These are phyloP conservation scores for Ceratonia siliqua DNA, from an alignment of 306 rosid genomes.

Conservation along the genomic window DNA sequence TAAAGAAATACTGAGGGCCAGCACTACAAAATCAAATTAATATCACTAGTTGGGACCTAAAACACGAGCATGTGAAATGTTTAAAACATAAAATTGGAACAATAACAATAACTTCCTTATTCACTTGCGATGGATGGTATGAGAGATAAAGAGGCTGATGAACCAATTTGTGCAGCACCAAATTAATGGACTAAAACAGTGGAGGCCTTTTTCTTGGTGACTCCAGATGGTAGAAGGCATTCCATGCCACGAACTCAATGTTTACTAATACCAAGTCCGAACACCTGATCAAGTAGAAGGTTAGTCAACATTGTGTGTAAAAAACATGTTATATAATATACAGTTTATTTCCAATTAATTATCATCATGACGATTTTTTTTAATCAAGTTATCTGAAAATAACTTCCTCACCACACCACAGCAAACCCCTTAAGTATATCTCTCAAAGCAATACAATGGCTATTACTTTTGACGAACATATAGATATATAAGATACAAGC, in stretches of 20 bases:
- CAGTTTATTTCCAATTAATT: slow-evolving; percentile 15
- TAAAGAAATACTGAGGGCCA: background rate
- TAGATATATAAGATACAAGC: slow-evolving; percentile 85
- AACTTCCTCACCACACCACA: slow-evolving; percentile 57
- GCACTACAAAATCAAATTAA: background rate
- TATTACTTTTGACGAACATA: slow-evolving; percentile 94
- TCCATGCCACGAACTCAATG: background rate
- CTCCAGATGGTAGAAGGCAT: background rate
- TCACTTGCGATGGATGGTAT: background rate
- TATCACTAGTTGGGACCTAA: background rate
- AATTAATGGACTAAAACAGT: background rate
- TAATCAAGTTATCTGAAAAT: slow-evolving; percentile 36
- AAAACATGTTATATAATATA: slow-evolving; percentile 24
- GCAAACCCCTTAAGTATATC: slow-evolving; percentile 86
- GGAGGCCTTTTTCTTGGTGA: background rate
- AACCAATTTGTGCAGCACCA: background rate
- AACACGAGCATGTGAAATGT: background rate
- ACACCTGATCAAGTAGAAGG: background rate
- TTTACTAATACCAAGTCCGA: background rate
- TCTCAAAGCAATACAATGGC: slow-evolving; percentile 82
- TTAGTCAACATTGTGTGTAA: slow-evolving; percentile 19
- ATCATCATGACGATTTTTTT: background rate
- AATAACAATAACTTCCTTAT: background rate
- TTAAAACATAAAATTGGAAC: background rate
- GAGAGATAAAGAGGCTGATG: background rate